These are phyloP conservation scores for Moniliophthora roreri DNA, from an alignment of 1,284 basidiomycete genomes.

Conservation along the genomic window DNA sequence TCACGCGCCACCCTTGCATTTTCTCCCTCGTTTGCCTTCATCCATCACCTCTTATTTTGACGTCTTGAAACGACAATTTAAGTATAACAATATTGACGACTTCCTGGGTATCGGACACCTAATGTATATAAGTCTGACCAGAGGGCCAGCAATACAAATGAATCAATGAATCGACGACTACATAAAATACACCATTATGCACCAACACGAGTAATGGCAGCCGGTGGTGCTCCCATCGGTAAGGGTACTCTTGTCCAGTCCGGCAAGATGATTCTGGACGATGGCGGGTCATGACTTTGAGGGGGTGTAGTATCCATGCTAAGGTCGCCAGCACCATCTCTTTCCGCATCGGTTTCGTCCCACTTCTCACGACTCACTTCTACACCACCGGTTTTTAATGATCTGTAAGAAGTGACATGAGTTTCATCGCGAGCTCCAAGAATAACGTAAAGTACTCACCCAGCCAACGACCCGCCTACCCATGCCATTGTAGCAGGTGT, in stretches of 20 bases:
- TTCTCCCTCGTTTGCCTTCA: no score
- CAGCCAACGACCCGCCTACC: slow-evolving; percentile 93
- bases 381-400: slow-evolving; percentile 81
- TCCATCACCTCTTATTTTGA: no score
- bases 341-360: slow-evolving; percentile 67
- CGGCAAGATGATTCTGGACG: slow-evolving; percentile 51
- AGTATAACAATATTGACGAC: no score
- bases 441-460: slow-evolving; percentile 48
- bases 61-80: no score
- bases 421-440: slow-evolving; percentile 4
- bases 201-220: slow-evolving; percentile 17
- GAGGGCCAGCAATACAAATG: background rate
- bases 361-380: slow-evolving; percentile 83
- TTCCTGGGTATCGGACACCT: no score
- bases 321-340: slow-evolving; percentile 43
- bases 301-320: slow-evolving; percentile 29
- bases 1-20: no score
- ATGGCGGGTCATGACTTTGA: slow-evolving; percentile 23
- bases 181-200: background rate
- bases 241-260: slow-evolving; percentile 79
- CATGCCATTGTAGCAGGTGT: slow-evolving; percentile 78
- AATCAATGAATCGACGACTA: slow-evolving; percentile 7
- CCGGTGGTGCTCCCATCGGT: slow-evolving; percentile 58
- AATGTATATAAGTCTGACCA: background rate
- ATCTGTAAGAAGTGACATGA: slow-evolving; percentile 23